A percentile compares a stretch with the other conserved stretches of the same genome.
Conservation (phyloP, 345 rosid species). For the Ceriops tagal region DNA sequence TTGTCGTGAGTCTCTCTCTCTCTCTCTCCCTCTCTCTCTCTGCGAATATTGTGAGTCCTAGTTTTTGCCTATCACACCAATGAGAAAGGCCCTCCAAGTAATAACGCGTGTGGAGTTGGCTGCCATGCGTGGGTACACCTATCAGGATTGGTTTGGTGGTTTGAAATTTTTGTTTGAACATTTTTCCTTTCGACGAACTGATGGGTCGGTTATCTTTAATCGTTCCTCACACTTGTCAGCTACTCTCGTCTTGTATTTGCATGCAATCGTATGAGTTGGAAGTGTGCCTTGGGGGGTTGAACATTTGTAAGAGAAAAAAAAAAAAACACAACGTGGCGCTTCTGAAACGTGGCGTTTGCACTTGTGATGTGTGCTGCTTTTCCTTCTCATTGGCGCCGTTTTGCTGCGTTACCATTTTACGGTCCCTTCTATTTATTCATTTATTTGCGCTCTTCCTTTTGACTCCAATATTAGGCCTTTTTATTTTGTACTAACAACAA, state of each 20-base stretch:
- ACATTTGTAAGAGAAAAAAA: background rate
- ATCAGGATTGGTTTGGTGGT: slow-evolving; percentile 38
- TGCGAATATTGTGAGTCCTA: background rate
- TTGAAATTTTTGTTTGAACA: background rate
- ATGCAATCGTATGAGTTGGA: slow-evolving; percentile 47
- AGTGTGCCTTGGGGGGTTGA: background rate
- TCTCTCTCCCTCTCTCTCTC: background rate
- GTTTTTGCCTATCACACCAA: slow-evolving; percentile 31
- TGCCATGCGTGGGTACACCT: slow-evolving; percentile 88
- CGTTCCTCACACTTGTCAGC: slow-evolving; percentile 21
- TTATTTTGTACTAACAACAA: too few species aligned
- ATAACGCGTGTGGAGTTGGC: slow-evolving; percentile 63
- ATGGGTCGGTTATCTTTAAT: slow-evolving; percentile 35
- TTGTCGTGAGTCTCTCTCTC: background rate
- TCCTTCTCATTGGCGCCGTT: background rate
- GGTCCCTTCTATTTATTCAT: too few species aligned
- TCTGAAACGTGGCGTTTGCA: slow-evolving; percentile 12
- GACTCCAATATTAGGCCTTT: too few species aligned
- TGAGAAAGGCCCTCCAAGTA: slow-evolving; percentile 15
- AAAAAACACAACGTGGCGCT: slow-evolving; percentile 11
- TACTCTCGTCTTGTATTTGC: slow-evolving; percentile 16
- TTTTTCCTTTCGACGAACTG: background rate
- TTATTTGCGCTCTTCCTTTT: too few species aligned
- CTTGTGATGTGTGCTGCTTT: slow-evolving; percentile 17
- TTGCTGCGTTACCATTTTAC: background rate